A percentile compares a stretch with the other conserved stretches of the same genome.
These are phyloP conservation scores for Coniochaeta sp. DNA, from an alignment of 2,329 filamentous ascomycete species.

Conservation along the genomic window DNA sequence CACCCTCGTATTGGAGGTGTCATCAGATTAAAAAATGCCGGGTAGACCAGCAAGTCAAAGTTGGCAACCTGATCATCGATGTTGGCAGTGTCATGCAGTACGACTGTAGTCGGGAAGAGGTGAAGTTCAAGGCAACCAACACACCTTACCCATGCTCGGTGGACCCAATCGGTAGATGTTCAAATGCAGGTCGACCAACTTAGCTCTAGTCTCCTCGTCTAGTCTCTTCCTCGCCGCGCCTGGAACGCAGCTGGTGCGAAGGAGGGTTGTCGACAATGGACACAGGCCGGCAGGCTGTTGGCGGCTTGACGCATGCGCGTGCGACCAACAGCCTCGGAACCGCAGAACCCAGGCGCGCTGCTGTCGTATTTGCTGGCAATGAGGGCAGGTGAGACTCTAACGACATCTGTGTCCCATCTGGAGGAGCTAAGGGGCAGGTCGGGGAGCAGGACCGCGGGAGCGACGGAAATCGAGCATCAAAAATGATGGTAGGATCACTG, in stretches of 20 bases:
- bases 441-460: too few species aligned
- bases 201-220: too few species aligned
- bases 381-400: too few species aligned
- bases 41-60: background rate
- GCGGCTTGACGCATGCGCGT: background rate
- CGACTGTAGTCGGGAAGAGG: background rate
- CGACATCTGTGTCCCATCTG: too few species aligned
- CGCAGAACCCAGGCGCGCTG: background rate
- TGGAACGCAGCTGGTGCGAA: too few species aligned
- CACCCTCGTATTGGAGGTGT: background rate
- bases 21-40: background rate
- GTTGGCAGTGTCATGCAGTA: background rate
- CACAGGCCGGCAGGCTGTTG: background rate
- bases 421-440: too few species aligned
- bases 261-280: background rate
- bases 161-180: background rate
- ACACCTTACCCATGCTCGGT: background rate
- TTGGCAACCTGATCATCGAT: background rate
- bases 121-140: background rate
- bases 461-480: too few species aligned
- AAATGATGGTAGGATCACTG: too few species aligned
- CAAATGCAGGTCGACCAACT: background rate
- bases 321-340: background rate
- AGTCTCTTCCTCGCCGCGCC: too few species aligned
- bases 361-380: background rate